These are phyloP conservation scores for Stylonectria norvegica DNA, from an alignment of 2,329 filamentous ascomycete genomes.

Conservation along the genomic window DNA sequence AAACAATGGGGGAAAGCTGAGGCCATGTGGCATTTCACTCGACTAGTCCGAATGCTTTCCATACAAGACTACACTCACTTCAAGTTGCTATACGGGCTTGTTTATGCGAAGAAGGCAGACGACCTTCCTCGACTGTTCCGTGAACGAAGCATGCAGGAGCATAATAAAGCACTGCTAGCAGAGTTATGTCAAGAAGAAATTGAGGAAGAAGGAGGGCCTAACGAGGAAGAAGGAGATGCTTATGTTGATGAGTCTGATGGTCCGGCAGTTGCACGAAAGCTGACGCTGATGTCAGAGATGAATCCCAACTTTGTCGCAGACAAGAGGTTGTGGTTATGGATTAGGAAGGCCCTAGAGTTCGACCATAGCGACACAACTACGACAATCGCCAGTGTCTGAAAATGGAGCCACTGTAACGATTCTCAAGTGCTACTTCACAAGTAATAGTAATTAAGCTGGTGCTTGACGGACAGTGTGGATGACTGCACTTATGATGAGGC, in stretches of 20 bases:
- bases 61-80: slow-evolving; percentile 18
- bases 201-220: neutral
- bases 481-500: too few relatives aligned
- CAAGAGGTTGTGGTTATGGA: slow-evolving; percentile 3
- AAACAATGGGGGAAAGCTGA: slow-evolving; percentile 11
- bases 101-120: slow-evolving; percentile 3
- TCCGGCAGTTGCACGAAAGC: slow-evolving; percentile 6
- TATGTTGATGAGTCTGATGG: neutral
- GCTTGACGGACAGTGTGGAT: too few relatives aligned
- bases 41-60: slow-evolving; percentile 19
- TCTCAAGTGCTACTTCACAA: too few relatives aligned
- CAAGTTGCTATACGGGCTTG: slow-evolving; percentile 14
- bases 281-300: slow-evolving; percentile 5
- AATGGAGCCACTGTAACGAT: too few relatives aligned
- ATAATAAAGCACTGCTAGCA: too few relatives aligned
- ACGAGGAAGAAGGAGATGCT: neutral
- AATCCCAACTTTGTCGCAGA: slow-evolving; percentile 5
- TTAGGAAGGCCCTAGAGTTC: slow-evolving; percentile 3
- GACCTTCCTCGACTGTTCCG: slow-evolving; percentile 11
- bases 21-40: slow-evolving; percentile 19
- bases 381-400: too few relatives aligned
- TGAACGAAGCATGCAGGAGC: too few relatives aligned
- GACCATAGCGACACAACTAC: too few relatives aligned
- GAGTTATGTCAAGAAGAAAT: too few relatives aligned
- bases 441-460: too few relatives aligned